Percentiles rank a stretch among this genome's conserved stretches.
These are phyloP conservation scores for Solanum okadae DNA, from an alignment of 257 asterid species.

Conservation along the genomic window DNA sequence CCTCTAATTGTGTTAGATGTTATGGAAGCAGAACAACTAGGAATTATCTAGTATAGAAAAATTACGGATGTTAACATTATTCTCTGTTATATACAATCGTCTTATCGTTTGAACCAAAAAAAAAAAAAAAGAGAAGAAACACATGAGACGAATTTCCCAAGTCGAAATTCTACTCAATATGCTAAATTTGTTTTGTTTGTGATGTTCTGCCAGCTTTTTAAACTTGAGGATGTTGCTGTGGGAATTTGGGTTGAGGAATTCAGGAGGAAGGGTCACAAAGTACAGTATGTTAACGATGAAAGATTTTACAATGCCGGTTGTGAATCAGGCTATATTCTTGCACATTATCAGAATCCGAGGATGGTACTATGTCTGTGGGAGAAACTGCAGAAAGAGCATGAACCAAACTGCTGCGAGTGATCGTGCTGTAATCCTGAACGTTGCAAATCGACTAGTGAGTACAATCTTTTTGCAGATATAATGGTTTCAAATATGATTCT, in stretches of 20 bases:
- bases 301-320: slow-evolving; percentile 72
- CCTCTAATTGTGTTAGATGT: not conserved
- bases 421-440: not conserved
- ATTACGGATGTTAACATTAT: not conserved
- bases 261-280: slow-evolving; percentile 28
- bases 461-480: not conserved
- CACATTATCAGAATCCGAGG: slow-evolving; percentile 88
- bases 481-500: not conserved
- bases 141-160: not conserved
- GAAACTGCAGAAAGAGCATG: slow-evolving; percentile 57
- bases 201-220: slow-evolving; percentile 47
- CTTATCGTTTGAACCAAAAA: not conserved
- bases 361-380: slow-evolving; percentile 83
- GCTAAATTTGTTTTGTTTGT: not conserved
- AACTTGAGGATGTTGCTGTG: slow-evolving; percentile 94
- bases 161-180: not conserved
- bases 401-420: slow-evolving; percentile 75
- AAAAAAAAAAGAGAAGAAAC: not conserved
- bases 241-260: slow-evolving; percentile 83
- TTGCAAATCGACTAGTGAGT: not conserved
- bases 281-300: slow-evolving; percentile 49
- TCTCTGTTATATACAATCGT: not conserved
- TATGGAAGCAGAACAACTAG: not conserved
- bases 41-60: not conserved
- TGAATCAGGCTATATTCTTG: slow-evolving; percentile 65